Conservation (phyloP, 208 protist species). For the Vickermania spadyakhi region DNA sequence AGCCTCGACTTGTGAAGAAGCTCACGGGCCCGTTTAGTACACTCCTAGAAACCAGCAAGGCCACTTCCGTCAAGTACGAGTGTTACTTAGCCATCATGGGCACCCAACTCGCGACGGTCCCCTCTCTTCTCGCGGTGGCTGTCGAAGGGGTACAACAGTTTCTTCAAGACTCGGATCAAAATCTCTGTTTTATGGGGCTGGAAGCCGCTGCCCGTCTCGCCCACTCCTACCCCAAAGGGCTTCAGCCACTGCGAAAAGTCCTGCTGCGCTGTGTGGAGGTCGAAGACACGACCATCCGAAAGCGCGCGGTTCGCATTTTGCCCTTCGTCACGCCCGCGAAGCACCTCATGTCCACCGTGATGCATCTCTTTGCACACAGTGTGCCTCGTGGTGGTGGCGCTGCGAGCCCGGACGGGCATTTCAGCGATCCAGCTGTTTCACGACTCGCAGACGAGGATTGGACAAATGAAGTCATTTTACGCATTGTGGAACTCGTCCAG, state of each 20-base stretch:
- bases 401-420: conserved; percentile 58
- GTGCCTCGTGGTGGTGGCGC: conserved; percentile 33
- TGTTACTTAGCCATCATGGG: conserved; percentile 93
- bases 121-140: conserved; percentile 82
- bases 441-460: conserved; percentile 50
- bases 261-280: conserved; percentile 94
- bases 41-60: conserved; percentile 93
- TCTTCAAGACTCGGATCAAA: conserved; percentile 96
- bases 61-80: conserved; percentile 96
- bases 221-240: conserved; percentile 79
- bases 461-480: conserved; percentile 88
- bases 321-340: conserved; percentile 79
- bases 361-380: conserved; percentile 64
- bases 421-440: too few species aligned
- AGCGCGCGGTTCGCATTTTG: conserved; percentile 91
- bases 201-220: conserved; percentile 91
- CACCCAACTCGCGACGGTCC: conserved; percentile 65
- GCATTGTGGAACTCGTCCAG: conserved; percentile 70
- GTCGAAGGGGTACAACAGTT: conserved; percentile 92
- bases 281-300: conserved; percentile 93
- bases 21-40: conserved; percentile 95
- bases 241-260: conserved; percentile 86
- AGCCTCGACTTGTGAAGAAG: conserved; percentile 97
- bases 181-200: conserved; percentile 98
- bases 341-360: conserved; percentile 85